phyloP scores from a whole-genome alignment of 805 yeast species.

The Saccharomycopsis amapae region DNA sequence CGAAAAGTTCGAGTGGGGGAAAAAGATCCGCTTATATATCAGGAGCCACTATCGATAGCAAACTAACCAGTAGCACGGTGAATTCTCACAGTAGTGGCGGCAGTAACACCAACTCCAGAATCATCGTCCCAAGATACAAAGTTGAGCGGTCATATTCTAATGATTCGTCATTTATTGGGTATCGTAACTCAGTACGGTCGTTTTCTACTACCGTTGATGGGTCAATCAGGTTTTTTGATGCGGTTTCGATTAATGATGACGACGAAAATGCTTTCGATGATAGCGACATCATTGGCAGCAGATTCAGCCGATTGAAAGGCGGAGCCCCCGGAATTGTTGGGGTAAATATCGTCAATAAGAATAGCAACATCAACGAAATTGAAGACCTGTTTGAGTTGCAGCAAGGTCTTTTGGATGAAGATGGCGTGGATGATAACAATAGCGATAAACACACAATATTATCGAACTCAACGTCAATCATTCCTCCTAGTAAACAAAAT shows the following conservation, averaged over 20 bases:
- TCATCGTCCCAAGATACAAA: conserved; percentile 1
- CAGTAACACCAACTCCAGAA: neutral
- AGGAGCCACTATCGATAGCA: neutral
- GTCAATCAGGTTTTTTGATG: conserved; percentile 16
- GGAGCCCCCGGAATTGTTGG: conserved; percentile 17
- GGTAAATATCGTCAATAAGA: conserved; percentile 12
- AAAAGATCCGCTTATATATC: neutral
- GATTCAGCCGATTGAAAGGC: conserved; percentile 8
- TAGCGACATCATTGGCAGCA: conserved; percentile 1
- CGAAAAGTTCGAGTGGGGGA: neutral
- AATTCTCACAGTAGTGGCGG: neutral
- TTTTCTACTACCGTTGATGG: conserved; percentile 11
- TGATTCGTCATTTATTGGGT: conserved; percentile 19
- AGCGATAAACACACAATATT: neutral
- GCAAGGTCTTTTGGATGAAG: neutral
- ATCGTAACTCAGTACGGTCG: conserved; percentile 14
- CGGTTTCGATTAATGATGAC: conserved; percentile 16
- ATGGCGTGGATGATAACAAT: neutral
- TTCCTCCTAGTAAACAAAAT: no score
- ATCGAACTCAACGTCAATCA: neutral
- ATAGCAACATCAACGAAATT: conserved; percentile 8
- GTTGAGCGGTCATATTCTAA: conserved; percentile 7
- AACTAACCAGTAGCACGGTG: neutral
- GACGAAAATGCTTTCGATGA: conserved; percentile 7
- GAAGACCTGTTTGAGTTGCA: conserved; percentile 3